These are phyloP conservation scores for Cladosporium sp. DNA, from an alignment of 2,329 filamentous ascomycete species.

Conservation along the genomic window DNA sequence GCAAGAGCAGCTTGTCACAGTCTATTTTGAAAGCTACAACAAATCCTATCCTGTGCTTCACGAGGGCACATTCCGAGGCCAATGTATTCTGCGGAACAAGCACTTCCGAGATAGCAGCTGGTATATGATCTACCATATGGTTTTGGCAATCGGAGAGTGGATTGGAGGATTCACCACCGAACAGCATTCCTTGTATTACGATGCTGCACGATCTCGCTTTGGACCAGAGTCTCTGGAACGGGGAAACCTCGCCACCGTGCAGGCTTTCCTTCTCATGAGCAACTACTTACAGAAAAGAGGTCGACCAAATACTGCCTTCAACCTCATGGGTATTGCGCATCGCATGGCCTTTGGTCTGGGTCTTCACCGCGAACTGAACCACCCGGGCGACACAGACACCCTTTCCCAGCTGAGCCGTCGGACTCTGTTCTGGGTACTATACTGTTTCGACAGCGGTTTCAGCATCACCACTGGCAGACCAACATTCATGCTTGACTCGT, in stretches of 20 bases:
- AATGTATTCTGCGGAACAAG: constrained; percentile 9
- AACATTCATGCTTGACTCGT: constrained; percentile 18
- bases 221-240: background rate
- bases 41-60: constrained; percentile 17
- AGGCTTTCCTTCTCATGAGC: constrained; percentile 23
- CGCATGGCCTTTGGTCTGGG: constrained; percentile 49
- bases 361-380: constrained; percentile 42
- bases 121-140: constrained; percentile 17
- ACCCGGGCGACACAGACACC: constrained; percentile 5
- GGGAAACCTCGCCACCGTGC: constrained; percentile 15
- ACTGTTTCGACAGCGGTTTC: constrained; percentile 31
- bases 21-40: constrained; percentile 18
- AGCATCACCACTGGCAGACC: constrained; percentile 30
- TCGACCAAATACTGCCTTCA: constrained; percentile 49
- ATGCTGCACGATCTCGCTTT: constrained; percentile 11
- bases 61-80: constrained; percentile 14
- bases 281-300: constrained; percentile 52
- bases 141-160: constrained; percentile 17
- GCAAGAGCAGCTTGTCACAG: constrained; percentile 14
- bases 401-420: constrained; percentile 13
- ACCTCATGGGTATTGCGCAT: constrained; percentile 48
- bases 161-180: constrained; percentile 12
- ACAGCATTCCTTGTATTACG: constrained; percentile 13
- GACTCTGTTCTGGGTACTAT: constrained; percentile 25
- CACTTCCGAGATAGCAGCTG: constrained; percentile 1